phyloP scores from a whole-genome alignment of 1,139 yeast species.

The Scheffersomyces insectosa region DNA sequence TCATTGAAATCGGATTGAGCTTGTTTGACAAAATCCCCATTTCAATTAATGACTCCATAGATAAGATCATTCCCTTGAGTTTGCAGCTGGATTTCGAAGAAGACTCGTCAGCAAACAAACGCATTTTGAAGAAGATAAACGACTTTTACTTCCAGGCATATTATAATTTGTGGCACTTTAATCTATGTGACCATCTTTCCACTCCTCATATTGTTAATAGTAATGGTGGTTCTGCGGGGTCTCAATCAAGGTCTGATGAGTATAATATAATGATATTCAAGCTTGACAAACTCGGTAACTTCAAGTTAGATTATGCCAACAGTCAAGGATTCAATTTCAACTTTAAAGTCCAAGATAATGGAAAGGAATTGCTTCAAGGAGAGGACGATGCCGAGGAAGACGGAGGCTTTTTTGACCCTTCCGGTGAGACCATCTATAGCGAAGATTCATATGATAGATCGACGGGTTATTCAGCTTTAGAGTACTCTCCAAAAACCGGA shows the following conservation, averaged over 20 bases:
- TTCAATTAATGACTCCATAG: conserved; percentile 37
- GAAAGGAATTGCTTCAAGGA: conserved; percentile 1
- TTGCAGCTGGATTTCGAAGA: conserved; percentile 21
- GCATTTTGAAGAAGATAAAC: conserved; percentile 38
- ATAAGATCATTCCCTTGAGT: conserved; percentile 45
- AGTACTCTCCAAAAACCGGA: conserved; percentile 14
- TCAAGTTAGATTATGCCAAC: conserved; percentile 28
- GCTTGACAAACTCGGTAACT: conserved; percentile 24
- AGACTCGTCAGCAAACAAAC: conserved; percentile 17
- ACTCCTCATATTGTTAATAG: neutral
- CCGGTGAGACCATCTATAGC: conserved; percentile 5
- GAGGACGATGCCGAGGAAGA: conserved; percentile 6
- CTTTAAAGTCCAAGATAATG: conserved; percentile 18
- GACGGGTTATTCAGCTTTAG: conserved; percentile 10
- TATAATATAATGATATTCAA: conserved; percentile 31
- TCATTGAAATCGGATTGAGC: conserved; percentile 56
- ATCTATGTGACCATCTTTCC: conserved; percentile 54
- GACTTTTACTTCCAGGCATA: conserved; percentile 64
- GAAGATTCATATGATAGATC: conserved; percentile 2
- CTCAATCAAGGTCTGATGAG: conserved; percentile 2
- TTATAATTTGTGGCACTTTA: conserved; percentile 77
- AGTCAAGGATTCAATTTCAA: conserved; percentile 39
- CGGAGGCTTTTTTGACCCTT: conserved; percentile 9
- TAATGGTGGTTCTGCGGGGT: neutral
- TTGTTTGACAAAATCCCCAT: conserved; percentile 69